These are phyloP conservation scores for Dalbergia cochinchinensis DNA, from an alignment of 306 rosid species.

Conservation along the genomic window DNA sequence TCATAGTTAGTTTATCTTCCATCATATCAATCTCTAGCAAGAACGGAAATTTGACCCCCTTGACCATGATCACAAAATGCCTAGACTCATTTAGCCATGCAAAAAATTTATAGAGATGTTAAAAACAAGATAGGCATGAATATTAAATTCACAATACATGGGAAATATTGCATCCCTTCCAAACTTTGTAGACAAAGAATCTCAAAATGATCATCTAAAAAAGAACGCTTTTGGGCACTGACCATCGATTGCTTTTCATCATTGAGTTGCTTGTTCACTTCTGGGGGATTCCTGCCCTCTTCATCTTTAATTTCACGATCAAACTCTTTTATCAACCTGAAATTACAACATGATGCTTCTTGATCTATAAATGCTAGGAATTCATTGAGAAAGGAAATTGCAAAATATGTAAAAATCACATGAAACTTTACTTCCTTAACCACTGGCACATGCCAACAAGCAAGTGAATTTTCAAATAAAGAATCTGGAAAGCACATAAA, in stretches of 20 bases:
- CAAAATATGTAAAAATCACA: conserved; percentile 33
- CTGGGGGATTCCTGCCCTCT: conserved; percentile 82
- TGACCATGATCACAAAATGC: background rate
- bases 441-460: background rate
- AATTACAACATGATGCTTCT: conserved; percentile 33
- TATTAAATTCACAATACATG: conserved; percentile 25
- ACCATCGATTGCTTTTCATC: conserved; percentile 99
- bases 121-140: conserved; percentile 20
- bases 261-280: conserved; percentile 93
- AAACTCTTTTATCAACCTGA: conserved; percentile 91
- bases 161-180: conserved; percentile 22
- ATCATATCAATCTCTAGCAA: background rate
- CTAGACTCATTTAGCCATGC: background rate
- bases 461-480: background rate
- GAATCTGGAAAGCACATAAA: background rate
- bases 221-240: conserved; percentile 39
- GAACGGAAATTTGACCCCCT: background rate
- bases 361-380: conserved; percentile 16
- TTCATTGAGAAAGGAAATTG: conserved; percentile 13
- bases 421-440: background rate
- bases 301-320: conserved; percentile 96
- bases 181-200: conserved; percentile 29
- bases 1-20: background rate
- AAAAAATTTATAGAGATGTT: conserved; percentile 29
- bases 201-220: conserved; percentile 28